Base-by-base conservation (phyloP, 2,329 filamentous ascomycete species). In the Clarireedia paspali region DNA sequence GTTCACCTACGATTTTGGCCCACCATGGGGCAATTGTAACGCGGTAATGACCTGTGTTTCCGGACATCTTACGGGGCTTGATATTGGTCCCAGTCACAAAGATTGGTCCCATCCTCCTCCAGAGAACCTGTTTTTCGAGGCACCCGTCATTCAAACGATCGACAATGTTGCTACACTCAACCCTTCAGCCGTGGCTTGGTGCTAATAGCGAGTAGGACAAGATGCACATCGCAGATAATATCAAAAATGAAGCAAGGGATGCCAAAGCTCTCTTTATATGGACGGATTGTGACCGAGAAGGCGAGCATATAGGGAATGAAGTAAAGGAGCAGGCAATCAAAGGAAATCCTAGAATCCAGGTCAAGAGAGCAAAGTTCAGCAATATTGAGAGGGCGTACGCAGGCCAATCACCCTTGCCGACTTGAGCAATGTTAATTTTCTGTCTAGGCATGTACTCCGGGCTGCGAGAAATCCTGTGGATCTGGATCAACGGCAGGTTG, bases 251-350 rank as follows among this genome's bases (percentile, higher is more conserved):
- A 70, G 92, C 94, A 17, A 80, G 80, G 58, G 80, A 81, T 68
- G 79, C 84, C n/a, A 81, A 78, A 55, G 83, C 85, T 12, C 77
- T 99, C 34, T 92, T 95, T 71, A 96, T 99, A 64, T 99, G 94
- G 94, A 99, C 94, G 0, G 94, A 99, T 78, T 97, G 94, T 72
- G 94, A 99, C 76, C 84, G 91, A 55, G 94, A 99, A 77, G 94
- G 94, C 38, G 94, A 99, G 70, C 88, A 97, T 68, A 99, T 99
- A 63, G 94, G 94, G 6, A 80, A 87, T 40, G 92, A 99, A 70
- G 92, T 99, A 59, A 85, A 90, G 46, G 81, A 88, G 52, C 86
- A 92, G 57, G 94, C 94, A 5, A 75, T 78, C 47, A 83, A 84
- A 66, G 85, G 82, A 9, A 97, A 96, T 61, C 72, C 78, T 9